These are phyloP conservation scores for Fusarium stilboides DNA, from an alignment of 2,329 filamentous ascomycete species.

Conservation along the genomic window DNA sequence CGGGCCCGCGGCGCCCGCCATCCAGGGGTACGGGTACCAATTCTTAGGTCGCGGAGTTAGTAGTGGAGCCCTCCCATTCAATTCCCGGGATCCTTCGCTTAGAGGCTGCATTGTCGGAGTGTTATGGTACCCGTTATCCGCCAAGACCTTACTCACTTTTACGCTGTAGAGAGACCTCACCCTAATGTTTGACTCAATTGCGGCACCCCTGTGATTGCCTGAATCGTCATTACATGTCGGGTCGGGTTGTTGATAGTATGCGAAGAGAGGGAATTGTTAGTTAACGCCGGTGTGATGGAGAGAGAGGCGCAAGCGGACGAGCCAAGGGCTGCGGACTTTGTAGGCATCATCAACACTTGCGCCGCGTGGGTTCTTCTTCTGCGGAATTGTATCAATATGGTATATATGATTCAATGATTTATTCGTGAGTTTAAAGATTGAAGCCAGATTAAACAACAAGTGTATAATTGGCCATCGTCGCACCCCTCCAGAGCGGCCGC, in stretches of 20 bases:
- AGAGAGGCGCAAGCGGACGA: conserved; percentile 7
- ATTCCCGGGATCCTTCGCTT: conserved; percentile 41
- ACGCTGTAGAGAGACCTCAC: background rate
- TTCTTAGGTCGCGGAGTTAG: conserved; percentile 25
- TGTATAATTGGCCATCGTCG: background rate
- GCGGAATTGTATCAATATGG: conserved; percentile 1
- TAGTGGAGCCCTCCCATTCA: conserved; percentile 27
- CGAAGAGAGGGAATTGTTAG: conserved; percentile 21
- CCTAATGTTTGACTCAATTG: conserved; percentile 7
- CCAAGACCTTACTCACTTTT: conserved; percentile 10
- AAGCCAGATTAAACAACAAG: conserved; percentile 7
- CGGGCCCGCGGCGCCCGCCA: background rate
- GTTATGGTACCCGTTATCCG: conserved; percentile 40
- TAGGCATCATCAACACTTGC: conserved; percentile 6
- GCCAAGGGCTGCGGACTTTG: conserved; percentile 23
- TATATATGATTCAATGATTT: background rate
- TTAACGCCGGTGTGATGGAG: background rate
- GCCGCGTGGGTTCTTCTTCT: background rate
- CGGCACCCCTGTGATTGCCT: conserved; percentile 12
- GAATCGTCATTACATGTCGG: conserved; percentile 29
- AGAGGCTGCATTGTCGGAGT: conserved; percentile 35
- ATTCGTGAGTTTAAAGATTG: background rate
- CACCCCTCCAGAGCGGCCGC: conserved; percentile 33
- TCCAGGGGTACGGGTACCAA: conserved; percentile 27
- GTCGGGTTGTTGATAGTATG: conserved; percentile 44